Conservation (phyloP, 2,329 filamentous ascomycete species). For the Clarireedia hainanense region DNA sequence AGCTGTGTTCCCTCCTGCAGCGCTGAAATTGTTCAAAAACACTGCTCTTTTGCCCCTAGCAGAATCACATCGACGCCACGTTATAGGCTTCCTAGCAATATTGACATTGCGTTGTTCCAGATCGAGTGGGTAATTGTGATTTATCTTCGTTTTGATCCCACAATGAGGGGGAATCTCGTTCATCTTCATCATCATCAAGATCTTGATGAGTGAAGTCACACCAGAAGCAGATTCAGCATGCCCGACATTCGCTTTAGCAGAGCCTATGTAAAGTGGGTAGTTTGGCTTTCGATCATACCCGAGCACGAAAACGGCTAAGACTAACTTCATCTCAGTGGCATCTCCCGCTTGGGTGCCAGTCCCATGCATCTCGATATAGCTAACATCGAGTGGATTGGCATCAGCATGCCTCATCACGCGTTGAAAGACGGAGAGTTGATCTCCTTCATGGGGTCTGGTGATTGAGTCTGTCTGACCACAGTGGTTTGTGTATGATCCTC, state of each 20-base stretch:
- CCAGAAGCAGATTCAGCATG: slow-evolving; percentile 24
- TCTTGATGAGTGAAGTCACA: slow-evolving; percentile 21
- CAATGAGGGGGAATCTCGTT: slow-evolving; percentile 12
- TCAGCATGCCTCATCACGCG: background rate
- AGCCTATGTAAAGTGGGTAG: slow-evolving; percentile 12
- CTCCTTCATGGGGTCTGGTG: background rate
- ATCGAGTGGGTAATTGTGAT: slow-evolving; percentile 24
- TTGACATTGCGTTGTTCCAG: slow-evolving; percentile 21
- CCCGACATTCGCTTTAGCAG: slow-evolving; percentile 23
- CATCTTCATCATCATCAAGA: slow-evolving; percentile 17
- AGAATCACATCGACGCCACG: slow-evolving; percentile 28
- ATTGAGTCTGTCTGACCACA: background rate
- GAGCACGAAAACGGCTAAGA: slow-evolving; percentile 9
- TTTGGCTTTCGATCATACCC: slow-evolving; percentile 8
- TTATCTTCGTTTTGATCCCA: slow-evolving; percentile 18
- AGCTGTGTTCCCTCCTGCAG: slow-evolving; percentile 27
- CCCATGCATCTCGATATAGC: slow-evolving; percentile 5
- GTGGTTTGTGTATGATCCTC: background rate
- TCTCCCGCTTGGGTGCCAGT: slow-evolving; percentile 19
- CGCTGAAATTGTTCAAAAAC: slow-evolving; percentile 37
- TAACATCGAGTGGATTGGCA: background rate
- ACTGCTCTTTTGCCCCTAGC: slow-evolving; percentile 35
- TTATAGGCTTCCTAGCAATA: slow-evolving; percentile 11
- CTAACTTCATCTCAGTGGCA: slow-evolving; percentile 12
- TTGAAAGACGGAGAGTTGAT: background rate